phyloP scores from a whole-genome alignment of 768 basidiomycete genomes.

The Daedaleopsis sinensis region DNA sequence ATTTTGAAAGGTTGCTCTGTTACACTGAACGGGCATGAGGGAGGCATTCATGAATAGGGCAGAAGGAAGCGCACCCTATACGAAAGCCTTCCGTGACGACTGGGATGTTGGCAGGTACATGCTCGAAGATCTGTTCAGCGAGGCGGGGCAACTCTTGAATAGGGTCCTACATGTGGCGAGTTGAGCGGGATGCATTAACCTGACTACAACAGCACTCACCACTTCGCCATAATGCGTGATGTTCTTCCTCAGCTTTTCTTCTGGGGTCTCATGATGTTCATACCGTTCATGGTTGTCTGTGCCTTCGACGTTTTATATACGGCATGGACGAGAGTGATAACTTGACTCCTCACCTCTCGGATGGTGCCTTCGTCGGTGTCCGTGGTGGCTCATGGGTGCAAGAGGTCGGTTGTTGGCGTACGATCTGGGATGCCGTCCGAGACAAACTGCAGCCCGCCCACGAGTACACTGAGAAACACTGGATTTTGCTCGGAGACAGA shows the following conservation, averaged over 20 bases:
- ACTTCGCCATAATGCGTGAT: slow-evolving; percentile 83
- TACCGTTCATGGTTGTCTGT: slow-evolving; percentile 70
- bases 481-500: not conserved
- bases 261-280: slow-evolving; percentile 68
- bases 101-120: slow-evolving; percentile 59
- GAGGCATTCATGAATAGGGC: not conserved
- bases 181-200: not conserved
- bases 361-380: slow-evolving; percentile 19
- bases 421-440: not conserved
- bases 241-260: slow-evolving; percentile 65
- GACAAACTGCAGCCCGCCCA: not conserved
- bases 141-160: slow-evolving; percentile 69
- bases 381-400: slow-evolving; percentile 27
- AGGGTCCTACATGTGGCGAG: slow-evolving; percentile 54
- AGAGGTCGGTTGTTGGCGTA: not conserved
- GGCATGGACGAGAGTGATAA: not conserved
- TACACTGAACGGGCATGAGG: slow-evolving; percentile 49
- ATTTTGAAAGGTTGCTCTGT: slow-evolving; percentile 96
- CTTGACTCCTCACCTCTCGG: slow-evolving; percentile 25
- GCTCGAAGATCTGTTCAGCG: slow-evolving; percentile 65
- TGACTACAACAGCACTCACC: slow-evolving; percentile 47
- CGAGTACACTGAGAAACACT: not conserved
- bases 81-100: slow-evolving; percentile 75
- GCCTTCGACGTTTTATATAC: not conserved
- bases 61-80: slow-evolving; percentile 53